phyloP scores from a whole-genome alignment of 768 basidiomycete species.

The Tylopilus sp. region DNA sequence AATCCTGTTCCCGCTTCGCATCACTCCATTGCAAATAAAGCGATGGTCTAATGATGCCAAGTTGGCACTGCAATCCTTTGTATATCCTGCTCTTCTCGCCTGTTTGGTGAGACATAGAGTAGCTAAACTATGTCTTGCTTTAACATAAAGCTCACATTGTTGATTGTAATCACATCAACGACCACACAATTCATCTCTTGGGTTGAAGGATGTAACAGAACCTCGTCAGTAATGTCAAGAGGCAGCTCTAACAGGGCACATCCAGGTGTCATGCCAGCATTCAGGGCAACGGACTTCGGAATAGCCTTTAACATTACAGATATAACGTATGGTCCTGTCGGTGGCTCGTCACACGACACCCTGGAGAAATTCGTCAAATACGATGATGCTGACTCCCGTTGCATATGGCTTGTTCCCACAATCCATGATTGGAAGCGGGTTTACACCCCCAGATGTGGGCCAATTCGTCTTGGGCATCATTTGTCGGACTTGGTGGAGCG shows the following conservation, averaged over 20 bases:
- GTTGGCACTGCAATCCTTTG: too few relatives aligned
- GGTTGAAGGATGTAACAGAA: neutral
- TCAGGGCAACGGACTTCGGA: neutral
- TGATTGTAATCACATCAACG: neutral
- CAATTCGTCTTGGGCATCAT: too few relatives aligned
- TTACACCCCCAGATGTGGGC: too few relatives aligned
- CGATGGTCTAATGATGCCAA: too few relatives aligned
- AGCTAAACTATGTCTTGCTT: too few relatives aligned
- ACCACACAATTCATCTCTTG: neutral
- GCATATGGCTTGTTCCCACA: neutral
- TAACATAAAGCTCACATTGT: neutral
- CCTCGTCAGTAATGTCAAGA: neutral
- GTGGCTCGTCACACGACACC: neutral
- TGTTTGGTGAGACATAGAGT: too few relatives aligned
- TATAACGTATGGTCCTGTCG: neutral
- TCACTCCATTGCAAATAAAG: too few relatives aligned
- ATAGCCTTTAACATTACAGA: neutral
- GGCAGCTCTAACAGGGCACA: neutral
- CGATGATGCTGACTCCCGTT: neutral
- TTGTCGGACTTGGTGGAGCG: too few relatives aligned
- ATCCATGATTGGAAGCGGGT: neutral
- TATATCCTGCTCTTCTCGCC: too few relatives aligned
- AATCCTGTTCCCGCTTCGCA: too few relatives aligned
- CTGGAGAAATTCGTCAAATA: neutral
- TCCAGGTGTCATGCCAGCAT: neutral